These are phyloP conservation scores for Arachis monticola DNA, from an alignment of 331 rosid species.

Conservation along the genomic window DNA sequence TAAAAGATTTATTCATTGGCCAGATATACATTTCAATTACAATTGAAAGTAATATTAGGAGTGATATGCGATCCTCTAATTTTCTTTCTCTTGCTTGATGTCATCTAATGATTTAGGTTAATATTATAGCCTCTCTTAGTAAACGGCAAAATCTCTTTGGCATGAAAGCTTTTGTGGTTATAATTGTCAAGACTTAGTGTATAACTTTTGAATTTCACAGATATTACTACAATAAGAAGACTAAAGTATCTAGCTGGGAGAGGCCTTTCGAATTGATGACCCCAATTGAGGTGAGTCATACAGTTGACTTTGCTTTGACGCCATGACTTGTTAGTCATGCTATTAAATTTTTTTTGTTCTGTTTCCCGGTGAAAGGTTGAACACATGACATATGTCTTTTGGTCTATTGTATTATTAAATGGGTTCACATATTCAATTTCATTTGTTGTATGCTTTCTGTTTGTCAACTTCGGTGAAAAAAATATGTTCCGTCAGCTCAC, in stretches of 20 bases:
- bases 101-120: conserved; percentile 16
- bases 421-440: conserved; percentile 44
- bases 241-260: conserved; percentile 89
- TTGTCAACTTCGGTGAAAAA: conserved; percentile 48
- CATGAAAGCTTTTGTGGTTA: conserved; percentile 16
- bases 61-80: not conserved
- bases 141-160: not conserved
- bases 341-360: conserved; percentile 26
- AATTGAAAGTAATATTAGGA: not conserved
- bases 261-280: conserved; percentile 93
- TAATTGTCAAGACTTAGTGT: conserved; percentile 19
- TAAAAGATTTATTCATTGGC: conserved; percentile 2
- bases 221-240: conserved; percentile 83
- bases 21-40: conserved; percentile 12
- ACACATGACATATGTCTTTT: conserved; percentile 36
- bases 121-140: not conserved
- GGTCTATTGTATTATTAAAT: conserved; percentile 30
- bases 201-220: conserved; percentile 50
- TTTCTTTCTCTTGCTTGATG: conserved; percentile 10
- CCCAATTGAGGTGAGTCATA: conserved; percentile 80
- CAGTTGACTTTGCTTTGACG: conserved; percentile 37
- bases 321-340: conserved; percentile 34
- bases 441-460: conserved; percentile 44
- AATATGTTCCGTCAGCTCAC: conserved; percentile 51
- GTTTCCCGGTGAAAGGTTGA: conserved; percentile 29